Evolutionary conservation across 257 asterid species (phyloP).

Genomic region (Misopates orontium): DNA sequence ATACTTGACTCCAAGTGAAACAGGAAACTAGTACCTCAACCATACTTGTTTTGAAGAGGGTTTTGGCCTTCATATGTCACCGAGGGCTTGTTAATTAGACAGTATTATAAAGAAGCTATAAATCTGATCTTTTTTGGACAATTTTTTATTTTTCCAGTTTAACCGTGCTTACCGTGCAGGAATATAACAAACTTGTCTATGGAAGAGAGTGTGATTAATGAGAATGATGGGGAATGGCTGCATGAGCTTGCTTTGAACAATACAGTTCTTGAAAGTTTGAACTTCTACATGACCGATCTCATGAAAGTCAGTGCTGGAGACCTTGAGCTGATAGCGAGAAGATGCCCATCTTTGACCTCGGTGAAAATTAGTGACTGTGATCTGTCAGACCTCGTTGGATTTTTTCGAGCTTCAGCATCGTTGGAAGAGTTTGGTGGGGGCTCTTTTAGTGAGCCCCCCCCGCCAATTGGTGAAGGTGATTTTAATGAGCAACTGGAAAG

Average conservation of each 20-base stretch:
- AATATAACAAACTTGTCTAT: constrained; percentile 55
- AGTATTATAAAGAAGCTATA: not conserved
- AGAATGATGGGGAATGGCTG: constrained; percentile 73
- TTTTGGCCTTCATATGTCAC: constrained; percentile 11
- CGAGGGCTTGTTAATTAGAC: not conserved
- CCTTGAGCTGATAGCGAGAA: constrained; percentile 73
- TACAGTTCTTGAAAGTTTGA: constrained; percentile 61
- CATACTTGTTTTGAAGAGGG: constrained; percentile 14
- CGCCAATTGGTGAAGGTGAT: constrained; percentile 50
- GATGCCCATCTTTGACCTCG: constrained; percentile 57
- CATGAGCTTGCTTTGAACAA: constrained; percentile 69
- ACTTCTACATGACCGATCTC: constrained; percentile 75
- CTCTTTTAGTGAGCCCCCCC: constrained; percentile 50
- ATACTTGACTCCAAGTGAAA: constrained; percentile 6
- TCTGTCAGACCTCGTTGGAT: constrained; percentile 47
- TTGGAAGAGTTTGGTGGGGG: constrained; percentile 90
- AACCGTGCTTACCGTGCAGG: constrained; percentile 38
- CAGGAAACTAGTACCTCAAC: not conserved
- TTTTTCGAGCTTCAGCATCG: constrained; percentile 54
- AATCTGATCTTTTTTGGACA: not conserved
- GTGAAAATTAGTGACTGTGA: constrained; percentile 75
- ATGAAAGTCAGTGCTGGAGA: constrained; percentile 40
- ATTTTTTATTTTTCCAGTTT: constrained; percentile 7
- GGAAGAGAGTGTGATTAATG: constrained; percentile 71
- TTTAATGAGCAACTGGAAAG: constrained; percentile 45